Evolutionary conservation across 805 yeast genomes (phyloP).

Genomic region (Kuraishia capsulata): DNA sequence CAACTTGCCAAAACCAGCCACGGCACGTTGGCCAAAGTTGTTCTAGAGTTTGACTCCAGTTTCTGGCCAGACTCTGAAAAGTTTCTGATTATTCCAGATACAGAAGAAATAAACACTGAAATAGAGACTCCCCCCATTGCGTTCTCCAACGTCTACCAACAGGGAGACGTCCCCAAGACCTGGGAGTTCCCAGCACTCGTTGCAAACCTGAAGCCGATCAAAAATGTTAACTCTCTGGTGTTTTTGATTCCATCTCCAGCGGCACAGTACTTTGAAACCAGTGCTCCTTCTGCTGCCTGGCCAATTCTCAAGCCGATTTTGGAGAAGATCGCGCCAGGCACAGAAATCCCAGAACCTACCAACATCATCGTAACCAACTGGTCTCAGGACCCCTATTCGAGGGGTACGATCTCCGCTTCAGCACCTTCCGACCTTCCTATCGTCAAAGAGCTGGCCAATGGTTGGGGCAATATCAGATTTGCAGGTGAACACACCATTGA

Average conservation of each 20-base stretch:
- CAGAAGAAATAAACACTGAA: conserved; percentile 4
- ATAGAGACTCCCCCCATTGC: conserved; percentile 1
- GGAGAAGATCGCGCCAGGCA: conserved; percentile 13
- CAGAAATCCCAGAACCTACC: conserved; percentile 16
- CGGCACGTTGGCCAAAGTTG: conserved; percentile 36
- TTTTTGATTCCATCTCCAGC: conserved; percentile 40
- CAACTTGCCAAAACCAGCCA: conserved; percentile 22
- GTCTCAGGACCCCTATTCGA: conserved; percentile 42
- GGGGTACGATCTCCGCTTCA: conserved; percentile 38
- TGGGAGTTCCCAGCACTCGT: conserved; percentile 20
- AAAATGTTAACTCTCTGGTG: conserved; percentile 28
- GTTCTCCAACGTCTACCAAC: background rate
- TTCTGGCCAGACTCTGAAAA: conserved; percentile 34
- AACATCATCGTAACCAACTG: conserved; percentile 28
- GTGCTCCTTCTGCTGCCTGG: conserved; percentile 32
- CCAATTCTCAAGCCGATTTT: conserved; percentile 33
- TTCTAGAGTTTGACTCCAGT: conserved; percentile 32
- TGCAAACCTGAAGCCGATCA: conserved; percentile 17
- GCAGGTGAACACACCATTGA: conserved; percentile 48
- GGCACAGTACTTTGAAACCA: conserved; percentile 35
- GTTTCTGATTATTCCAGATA: conserved; percentile 13
- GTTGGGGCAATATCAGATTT: conserved; percentile 33
- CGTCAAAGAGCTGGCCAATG: conserved; percentile 22
- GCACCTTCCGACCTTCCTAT: conserved; percentile 31
- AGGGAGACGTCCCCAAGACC: conserved; percentile 11